Base-by-base conservation (phyloP, 1,284 basidiomycete species). In the Nidula niveotomentosa region DNA sequence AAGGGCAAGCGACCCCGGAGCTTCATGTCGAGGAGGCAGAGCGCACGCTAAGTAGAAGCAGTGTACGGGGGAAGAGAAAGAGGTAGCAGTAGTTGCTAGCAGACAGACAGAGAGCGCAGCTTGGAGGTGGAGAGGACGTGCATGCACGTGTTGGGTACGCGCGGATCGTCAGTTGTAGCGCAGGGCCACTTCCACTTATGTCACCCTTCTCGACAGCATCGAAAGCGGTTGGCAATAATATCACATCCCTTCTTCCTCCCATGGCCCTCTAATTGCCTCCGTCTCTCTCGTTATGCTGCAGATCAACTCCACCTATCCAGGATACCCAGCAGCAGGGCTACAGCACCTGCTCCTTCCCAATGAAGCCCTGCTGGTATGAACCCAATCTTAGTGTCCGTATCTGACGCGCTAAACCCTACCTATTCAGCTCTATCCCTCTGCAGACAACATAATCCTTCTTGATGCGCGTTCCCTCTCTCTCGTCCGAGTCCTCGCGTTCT, bases 401-500 rank as follows among this genome's bases (percentile, higher is more conserved):
- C 3, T 30, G 36, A 34, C 48, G 54, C 45, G 52, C 23, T 53
- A 35, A 34, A 52, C 34, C 57, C 48, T 64, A 53, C 51, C 58
- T 51, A 36, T 44, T 18, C 60, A 92, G 90, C 70, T 90, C 3
- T 90, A 91, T 67, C 77, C 86, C 3, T 88, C 86, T 10, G 83
- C 81, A 43, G 84, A 91, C 65, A 77, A 83, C 3, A 69, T 92
- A 56, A 74, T 90, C 53, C 74, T 92, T 45, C 80, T 89, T 63
- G 75, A 91, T 76, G 85, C 89, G 13, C 76, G 72, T 53, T 78
- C 75, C 18, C 81, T 92, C 35, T 68, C 74, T 15, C 76, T 91
- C 49, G 65, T 85, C 56, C 83, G 86, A 53, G 81, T 88, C 45
- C 79, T 93, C 34, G 81, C 84, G 30, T 90, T 93, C 63, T 86